Conservation (phyloP, 2,329 filamentous ascomycete genomes). For the Pezicula neosporulosa region DNA sequence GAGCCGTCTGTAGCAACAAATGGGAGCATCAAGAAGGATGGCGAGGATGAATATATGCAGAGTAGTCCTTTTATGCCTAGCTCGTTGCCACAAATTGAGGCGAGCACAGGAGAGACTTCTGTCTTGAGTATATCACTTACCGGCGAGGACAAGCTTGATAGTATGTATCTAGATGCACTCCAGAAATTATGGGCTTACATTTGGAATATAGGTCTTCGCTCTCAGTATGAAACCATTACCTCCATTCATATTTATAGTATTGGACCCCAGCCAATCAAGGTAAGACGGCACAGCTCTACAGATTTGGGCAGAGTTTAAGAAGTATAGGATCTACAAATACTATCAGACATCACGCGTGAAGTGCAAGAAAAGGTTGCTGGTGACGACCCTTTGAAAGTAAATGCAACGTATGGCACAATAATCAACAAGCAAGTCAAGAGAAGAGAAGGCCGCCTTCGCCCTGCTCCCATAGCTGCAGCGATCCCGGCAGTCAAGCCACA, state of each 20-base stretch:
- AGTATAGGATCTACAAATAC: conserved; percentile 56
- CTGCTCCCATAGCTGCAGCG: conserved; percentile 29
- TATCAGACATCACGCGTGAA: conserved; percentile 68
- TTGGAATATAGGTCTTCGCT: conserved; percentile 54
- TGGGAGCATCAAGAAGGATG: conserved; percentile 42
- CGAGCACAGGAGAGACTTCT: conserved; percentile 46
- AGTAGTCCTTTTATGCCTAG: conserved; percentile 66
- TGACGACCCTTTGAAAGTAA: conserved; percentile 56
- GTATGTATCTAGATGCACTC: conserved; percentile 34
- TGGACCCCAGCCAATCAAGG: conserved; percentile 65
- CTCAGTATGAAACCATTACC: conserved; percentile 66
- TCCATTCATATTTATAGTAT: conserved; percentile 89
- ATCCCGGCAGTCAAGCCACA: conserved; percentile 32
- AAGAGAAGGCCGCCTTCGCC: conserved; percentile 31
- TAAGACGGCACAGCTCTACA: conserved; percentile 24
- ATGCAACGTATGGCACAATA: conserved; percentile 69
- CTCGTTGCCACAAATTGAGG: conserved; percentile 55
- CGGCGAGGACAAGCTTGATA: conserved; percentile 68
- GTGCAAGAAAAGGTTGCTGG: conserved; percentile 50
- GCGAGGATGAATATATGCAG: conserved; percentile 64
- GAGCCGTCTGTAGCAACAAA: conserved; percentile 27
- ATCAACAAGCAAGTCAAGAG: conserved; percentile 64
- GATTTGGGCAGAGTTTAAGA: not conserved
- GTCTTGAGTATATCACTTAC: conserved; percentile 63
- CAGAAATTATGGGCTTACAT: not conserved